These are phyloP conservation scores for Cornus controversa DNA, from an alignment of 148 eudicot species.

Conservation along the genomic window DNA sequence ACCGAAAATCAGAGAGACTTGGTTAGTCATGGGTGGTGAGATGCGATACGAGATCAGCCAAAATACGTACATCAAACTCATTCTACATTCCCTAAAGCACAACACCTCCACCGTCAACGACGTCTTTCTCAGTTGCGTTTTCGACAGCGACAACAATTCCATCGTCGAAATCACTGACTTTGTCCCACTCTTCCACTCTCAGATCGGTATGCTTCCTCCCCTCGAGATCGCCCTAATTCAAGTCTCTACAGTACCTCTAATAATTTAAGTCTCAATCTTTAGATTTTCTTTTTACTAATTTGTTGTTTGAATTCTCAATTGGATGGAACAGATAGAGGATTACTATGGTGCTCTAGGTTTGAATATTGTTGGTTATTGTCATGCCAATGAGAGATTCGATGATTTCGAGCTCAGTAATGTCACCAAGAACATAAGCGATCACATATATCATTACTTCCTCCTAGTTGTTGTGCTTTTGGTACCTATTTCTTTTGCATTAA, in stretches of 20 bases:
- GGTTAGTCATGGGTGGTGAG: conserved; percentile 29
- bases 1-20: not conserved
- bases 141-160: conserved; percentile 25
- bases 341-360: conserved; percentile 67
- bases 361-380: conserved; percentile 88
- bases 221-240: conserved; percentile 90
- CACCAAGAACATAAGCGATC: conserved; percentile 90
- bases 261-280: not conserved
- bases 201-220: conserved; percentile 74
- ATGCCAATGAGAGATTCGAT: conserved; percentile 86
- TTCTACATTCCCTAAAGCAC: conserved; percentile 72
- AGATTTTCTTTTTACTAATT: not conserved
- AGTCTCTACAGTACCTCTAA: conserved; percentile 27
- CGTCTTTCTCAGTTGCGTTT: conserved; percentile 61
- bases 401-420: conserved; percentile 67
- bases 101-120: conserved; percentile 59
- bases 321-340: conserved; percentile 67
- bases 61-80: conserved; percentile 71
- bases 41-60: conserved; percentile 59
- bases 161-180: conserved; percentile 67
- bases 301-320: not conserved
- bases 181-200: conserved; percentile 81
- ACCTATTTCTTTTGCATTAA: conserved; percentile 9
- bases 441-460: conserved; percentile 70
- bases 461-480: conserved; percentile 84